phyloP scores from a whole-genome alignment of 1,284 basidiomycete species.

The Fomitopsis schrenkii region DNA sequence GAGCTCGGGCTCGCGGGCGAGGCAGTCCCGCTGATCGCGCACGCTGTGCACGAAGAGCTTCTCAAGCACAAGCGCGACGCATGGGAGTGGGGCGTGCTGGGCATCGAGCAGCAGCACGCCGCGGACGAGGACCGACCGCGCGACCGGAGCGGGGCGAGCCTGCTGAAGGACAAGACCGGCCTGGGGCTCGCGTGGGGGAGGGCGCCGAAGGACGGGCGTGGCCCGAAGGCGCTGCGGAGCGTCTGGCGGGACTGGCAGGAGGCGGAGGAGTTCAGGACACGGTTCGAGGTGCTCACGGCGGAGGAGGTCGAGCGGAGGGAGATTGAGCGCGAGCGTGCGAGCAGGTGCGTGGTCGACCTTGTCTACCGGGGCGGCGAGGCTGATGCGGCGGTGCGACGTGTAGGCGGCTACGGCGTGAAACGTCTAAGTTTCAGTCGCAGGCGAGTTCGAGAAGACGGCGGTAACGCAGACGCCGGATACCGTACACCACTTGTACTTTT shows the following conservation, averaged over 20 bases:
- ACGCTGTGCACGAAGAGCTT: constrained; percentile 93
- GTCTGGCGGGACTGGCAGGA: constrained; percentile 97
- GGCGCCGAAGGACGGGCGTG: constrained; percentile 65
- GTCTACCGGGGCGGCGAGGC: background rate
- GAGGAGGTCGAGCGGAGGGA: constrained; percentile 92
- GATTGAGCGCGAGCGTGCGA: constrained; percentile 79
- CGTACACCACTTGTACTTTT: background rate
- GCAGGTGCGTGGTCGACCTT: constrained; percentile 31
- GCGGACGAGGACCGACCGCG: constrained; percentile 29
- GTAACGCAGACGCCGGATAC: background rate
- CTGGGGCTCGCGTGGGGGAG: constrained; percentile 68
- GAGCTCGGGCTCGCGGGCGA: constrained; percentile 91
- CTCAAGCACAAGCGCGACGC: constrained; percentile 94
- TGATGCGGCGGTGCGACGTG: background rate
- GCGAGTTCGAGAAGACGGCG: constrained; percentile 34
- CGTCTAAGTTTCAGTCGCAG: constrained; percentile 66
- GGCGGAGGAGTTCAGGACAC: constrained; percentile 87
- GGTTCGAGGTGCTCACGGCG: constrained; percentile 79
- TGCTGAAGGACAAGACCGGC: constrained; percentile 77
- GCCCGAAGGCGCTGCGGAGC: constrained; percentile 80
- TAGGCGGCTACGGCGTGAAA: constrained; percentile 69
- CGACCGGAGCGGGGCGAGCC: constrained; percentile 46
- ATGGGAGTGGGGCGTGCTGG: constrained; percentile 88
- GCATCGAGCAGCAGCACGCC: constrained; percentile 37
- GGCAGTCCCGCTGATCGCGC: constrained; percentile 84